phyloP scores from a whole-genome alignment of 441 rosid species.

The Brassica hybrid region DNA sequence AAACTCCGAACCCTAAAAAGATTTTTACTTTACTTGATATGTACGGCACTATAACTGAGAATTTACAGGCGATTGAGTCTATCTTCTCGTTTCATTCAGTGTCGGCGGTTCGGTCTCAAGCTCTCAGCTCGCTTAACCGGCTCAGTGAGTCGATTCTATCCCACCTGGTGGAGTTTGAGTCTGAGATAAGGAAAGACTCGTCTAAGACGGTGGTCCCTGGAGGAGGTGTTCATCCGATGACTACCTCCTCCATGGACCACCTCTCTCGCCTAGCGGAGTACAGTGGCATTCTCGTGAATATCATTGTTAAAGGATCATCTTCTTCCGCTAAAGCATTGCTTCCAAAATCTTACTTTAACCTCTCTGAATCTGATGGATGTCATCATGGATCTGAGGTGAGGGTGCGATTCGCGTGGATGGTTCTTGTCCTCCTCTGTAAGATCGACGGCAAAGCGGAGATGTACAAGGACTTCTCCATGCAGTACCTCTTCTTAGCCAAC shows the following conservation, averaged over 20 bases:
- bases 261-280: constrained; percentile 68
- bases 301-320: constrained; percentile 53
- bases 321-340: constrained; percentile 50
- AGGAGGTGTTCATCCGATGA: constrained; percentile 65
- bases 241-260: constrained; percentile 55
- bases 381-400: constrained; percentile 46
- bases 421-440: constrained; percentile 72
- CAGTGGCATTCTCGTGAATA: constrained; percentile 54
- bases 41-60: constrained; percentile 54
- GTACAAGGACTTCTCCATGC: constrained; percentile 59
- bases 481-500: constrained; percentile 79
- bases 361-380: too few relatives aligned
- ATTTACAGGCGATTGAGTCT: constrained; percentile 57
- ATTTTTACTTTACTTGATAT: constrained; percentile 65
- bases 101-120: constrained; percentile 54
- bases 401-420: constrained; percentile 59
- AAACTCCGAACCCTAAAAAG: constrained; percentile 53
- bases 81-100: constrained; percentile 62
- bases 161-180: constrained; percentile 56
- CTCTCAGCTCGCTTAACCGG: constrained; percentile 54
- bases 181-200: constrained; percentile 60
- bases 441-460: constrained; percentile 70
- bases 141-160: constrained; percentile 53
- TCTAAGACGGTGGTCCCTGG: constrained; percentile 52
- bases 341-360: constrained; percentile 54